Base-by-base conservation (phyloP, 1,284 basidiomycete genomes). In the Earliella scabrosa region DNA sequence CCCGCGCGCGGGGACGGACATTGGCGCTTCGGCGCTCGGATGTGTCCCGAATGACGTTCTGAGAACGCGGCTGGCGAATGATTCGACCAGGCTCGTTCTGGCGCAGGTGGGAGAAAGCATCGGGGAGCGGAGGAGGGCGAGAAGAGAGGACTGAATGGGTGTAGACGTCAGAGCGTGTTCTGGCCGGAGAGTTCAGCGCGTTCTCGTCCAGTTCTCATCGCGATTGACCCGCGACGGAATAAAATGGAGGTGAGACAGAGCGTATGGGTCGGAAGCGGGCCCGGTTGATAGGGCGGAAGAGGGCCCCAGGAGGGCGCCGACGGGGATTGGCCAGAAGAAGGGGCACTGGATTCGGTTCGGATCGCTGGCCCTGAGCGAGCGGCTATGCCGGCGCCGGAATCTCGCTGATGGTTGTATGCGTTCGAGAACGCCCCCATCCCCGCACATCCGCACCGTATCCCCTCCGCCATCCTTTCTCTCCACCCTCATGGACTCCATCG, bases 401-500 rank as follows among this genome's bases (percentile, higher is more conserved):
- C 63, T 62, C 55, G 54, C 54, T 67, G 66, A 65, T 66, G 65
- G 65, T 60, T 60, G 58, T 58, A 54, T 54, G 61, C 58, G 60
- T 58, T 66, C 62, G 54, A 54, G 64, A 64, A 63, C 59, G 56
- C 59, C 60, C 63, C 59, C 65, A 65, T 59, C 63, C 67, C 67
- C 66, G 66, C 64, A 64, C 59, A 60, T 60, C 64, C 63, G 60
- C 63, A 52, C 58, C 61, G 61, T 64, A 58, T 63, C 67, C 64
- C 68, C 63, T 64, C 66, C 65, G 61, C 53, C 64, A 52, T 61
- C 61, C 61, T 62, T 54, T 60, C 64, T 53, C 52, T 54, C 48
- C 60, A 55, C 58, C 57, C 59, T 56, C 67, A 73, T 74, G 70
- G 67, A 71, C 67, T 59, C 55, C 68, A 57, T 63, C 68, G 81